phyloP scores from a whole-genome alignment of 371 early-diverging fungal genomes.

The Circinella minor region DNA sequence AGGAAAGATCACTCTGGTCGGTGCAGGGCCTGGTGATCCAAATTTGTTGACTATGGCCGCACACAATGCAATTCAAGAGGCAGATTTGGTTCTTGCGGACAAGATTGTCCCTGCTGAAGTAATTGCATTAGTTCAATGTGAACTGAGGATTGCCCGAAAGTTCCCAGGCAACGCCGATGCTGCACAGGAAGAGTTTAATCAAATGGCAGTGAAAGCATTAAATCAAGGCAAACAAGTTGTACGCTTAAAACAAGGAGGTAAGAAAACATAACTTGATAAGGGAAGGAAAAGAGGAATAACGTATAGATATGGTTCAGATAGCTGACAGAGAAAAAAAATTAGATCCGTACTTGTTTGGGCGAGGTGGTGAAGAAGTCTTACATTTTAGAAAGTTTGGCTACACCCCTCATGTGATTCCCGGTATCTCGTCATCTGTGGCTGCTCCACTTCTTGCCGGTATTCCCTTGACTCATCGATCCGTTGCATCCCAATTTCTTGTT shows the following conservation, averaged over 20 bases:
- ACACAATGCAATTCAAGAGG: constrained; percentile 64
- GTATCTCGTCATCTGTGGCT: constrained; percentile 79
- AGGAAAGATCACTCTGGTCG: constrained; percentile 64
- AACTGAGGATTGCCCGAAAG: constrained; percentile 51
- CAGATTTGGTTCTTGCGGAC: constrained; percentile 86
- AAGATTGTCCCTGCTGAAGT: constrained; percentile 80
- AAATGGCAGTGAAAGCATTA: constrained; percentile 65
- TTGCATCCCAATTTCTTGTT: constrained; percentile 86
- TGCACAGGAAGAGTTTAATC: constrained; percentile 83
- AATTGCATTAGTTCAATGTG: constrained; percentile 57
- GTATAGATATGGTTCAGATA: neutral
- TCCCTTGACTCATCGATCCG: constrained; percentile 88
- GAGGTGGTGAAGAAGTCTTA: constrained; percentile 90
- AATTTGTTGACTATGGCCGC: constrained; percentile 82
- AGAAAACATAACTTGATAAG: neutral
- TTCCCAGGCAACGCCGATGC: constrained; percentile 73
- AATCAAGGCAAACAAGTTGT: constrained; percentile 76
- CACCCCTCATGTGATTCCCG: constrained; percentile 78
- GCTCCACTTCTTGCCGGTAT: constrained; percentile 80
- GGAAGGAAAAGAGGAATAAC: neutral
- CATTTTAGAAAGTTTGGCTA: constrained; percentile 73
- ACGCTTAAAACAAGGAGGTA: constrained; percentile 82
- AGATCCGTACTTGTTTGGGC: constrained; percentile 93
- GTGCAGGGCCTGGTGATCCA: constrained; percentile 90
- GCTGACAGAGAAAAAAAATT: neutral